These are phyloP conservation scores for Maudiozyma humilis DNA, from an alignment of 1,139 yeast genomes.

Conservation along the genomic window DNA sequence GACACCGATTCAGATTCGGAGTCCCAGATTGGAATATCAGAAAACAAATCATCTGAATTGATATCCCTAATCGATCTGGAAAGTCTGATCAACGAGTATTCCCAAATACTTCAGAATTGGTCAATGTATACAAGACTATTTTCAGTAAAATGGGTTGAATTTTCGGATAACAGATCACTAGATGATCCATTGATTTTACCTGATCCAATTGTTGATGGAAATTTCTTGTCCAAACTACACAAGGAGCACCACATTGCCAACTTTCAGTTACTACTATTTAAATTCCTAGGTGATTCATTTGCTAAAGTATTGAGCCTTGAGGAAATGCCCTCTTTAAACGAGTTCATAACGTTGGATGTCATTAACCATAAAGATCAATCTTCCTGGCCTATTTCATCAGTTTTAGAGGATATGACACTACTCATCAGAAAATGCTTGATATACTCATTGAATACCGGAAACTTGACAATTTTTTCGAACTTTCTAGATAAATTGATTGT, in stretches of 20 bases:
- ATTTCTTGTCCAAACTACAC: constrained; percentile 52
- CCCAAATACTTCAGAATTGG: constrained; percentile 81
- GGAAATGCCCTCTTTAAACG: constrained; percentile 49
- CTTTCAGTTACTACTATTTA: constrained; percentile 55
- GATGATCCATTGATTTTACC: constrained; percentile 17
- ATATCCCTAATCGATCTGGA: constrained; percentile 5
- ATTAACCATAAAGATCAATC: constrained; percentile 38
- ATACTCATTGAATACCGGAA: constrained; percentile 29
- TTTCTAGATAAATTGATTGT: constrained; percentile 23
- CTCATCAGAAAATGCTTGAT: constrained; percentile 44
- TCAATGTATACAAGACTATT: constrained; percentile 71
- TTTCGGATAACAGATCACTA: constrained; percentile 15
- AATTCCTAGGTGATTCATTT: constrained; percentile 67
- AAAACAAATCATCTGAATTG: not conserved
- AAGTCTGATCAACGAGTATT: constrained; percentile 51
- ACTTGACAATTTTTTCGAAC: constrained; percentile 18
- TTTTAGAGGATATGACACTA: constrained; percentile 76
- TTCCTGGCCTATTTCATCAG: constrained; percentile 62
- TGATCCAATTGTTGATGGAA: constrained; percentile 56
- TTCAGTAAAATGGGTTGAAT: constrained; percentile 54
- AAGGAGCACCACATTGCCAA: constrained; percentile 45
- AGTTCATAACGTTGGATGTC: constrained; percentile 18
- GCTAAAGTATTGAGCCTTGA: constrained; percentile 78
- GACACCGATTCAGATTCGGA: not conserved
- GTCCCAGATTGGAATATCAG: not conserved